Evolutionary conservation across 2,329 filamentous ascomycete genomes (phyloP).

Genomic region (Venturia aucupariae): DNA sequence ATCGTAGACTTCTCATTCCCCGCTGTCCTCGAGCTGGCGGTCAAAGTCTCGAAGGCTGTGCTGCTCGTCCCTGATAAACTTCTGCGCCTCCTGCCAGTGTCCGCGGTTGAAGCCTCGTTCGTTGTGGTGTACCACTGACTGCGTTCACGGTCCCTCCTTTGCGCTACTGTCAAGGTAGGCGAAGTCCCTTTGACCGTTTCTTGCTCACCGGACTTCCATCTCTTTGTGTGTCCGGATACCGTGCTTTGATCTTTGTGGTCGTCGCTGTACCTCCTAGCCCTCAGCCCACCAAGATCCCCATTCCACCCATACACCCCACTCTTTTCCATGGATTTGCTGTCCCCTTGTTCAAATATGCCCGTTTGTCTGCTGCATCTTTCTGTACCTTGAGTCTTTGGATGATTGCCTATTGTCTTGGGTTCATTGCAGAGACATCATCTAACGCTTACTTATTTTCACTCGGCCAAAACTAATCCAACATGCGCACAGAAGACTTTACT

Average conservation of each 20-base stretch:
- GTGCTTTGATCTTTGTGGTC: background rate
- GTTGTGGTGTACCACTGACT: background rate
- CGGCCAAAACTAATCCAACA: constrained; percentile 10
- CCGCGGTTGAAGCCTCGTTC: background rate
- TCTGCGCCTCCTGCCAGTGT: background rate
- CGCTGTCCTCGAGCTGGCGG: background rate
- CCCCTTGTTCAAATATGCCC: background rate
- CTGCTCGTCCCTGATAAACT: background rate
- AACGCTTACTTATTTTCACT: background rate
- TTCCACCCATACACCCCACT: background rate
- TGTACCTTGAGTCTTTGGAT: background rate
- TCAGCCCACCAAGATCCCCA: background rate
- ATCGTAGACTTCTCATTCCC: background rate
- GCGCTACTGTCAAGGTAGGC: constrained; percentile 1
- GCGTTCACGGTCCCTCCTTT: background rate
- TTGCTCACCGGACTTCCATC: background rate
- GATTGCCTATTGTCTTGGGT: background rate
- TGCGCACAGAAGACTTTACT: constrained; percentile 16
- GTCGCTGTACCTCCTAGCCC: background rate
- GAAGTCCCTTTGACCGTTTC: background rate
- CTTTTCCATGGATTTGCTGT: background rate
- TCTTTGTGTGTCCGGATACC: background rate
- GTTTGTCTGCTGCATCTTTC: background rate
- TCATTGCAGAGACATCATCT: background rate
- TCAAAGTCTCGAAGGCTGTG: constrained; percentile 1